Conservation (phyloP, 768 basidiomycete species). For the Mycena latifolia region DNA sequence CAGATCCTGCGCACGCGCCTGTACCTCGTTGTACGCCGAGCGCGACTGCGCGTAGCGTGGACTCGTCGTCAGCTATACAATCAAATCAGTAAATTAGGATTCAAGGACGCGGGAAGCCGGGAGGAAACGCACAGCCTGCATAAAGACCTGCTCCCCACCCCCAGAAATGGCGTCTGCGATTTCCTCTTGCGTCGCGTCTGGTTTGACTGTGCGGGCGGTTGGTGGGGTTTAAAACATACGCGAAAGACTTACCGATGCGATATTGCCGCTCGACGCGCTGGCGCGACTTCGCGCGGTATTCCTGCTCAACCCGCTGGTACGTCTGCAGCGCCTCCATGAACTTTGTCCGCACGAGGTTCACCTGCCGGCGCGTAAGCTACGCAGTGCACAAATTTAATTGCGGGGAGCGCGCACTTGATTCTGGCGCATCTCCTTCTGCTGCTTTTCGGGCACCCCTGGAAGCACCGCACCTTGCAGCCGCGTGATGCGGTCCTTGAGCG, state of each 20-base stretch:
- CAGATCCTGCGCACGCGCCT: conserved; percentile 89
- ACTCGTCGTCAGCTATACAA: conserved; percentile 77
- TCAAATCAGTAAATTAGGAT: no score
- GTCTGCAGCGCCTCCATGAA: conserved; percentile 83
- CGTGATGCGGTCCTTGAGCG: conserved; percentile 71
- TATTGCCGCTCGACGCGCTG: conserved; percentile 82
- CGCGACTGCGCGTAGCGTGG: conserved; percentile 87
- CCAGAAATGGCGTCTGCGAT: conserved; percentile 76
- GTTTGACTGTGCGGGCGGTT: conserved; percentile 70
- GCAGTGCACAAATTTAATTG: no score
- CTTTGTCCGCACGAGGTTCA: conserved; percentile 70
- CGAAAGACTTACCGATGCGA: conserved; percentile 70
- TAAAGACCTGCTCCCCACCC: conserved; percentile 79
- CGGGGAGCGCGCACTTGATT: conserved; percentile 41
- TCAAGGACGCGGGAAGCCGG: background rate
- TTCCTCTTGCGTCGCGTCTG: conserved; percentile 87
- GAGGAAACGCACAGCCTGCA: conserved; percentile 67
- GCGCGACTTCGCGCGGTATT: conserved; percentile 72
- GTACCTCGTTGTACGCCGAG: conserved; percentile 88
- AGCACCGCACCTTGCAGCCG: conserved; percentile 57
- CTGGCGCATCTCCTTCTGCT: conserved; percentile 53
- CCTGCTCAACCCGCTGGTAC: conserved; percentile 83
- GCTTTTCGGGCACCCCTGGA: conserved; percentile 38
- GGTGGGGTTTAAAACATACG: background rate
- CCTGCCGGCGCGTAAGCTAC: conserved; percentile 49